Conservation (phyloP, 352 stramenopile species). For the Hyaloperonospora brassicae region DNA sequence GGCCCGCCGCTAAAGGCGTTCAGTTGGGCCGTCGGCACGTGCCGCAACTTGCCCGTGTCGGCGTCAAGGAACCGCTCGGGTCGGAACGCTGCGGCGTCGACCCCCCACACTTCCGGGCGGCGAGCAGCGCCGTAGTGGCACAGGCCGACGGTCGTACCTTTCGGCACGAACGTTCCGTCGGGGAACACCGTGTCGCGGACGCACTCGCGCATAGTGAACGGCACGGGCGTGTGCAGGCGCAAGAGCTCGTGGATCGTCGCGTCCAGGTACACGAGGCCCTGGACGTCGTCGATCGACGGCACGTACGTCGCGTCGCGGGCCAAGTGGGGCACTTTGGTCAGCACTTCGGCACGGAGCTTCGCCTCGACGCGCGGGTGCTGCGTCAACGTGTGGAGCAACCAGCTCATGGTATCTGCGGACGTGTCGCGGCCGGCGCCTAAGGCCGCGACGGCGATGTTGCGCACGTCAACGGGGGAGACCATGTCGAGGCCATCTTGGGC, state of each 20-base stretch:
- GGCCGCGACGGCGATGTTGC: conserved; percentile 59
- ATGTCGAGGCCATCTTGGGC: conserved; percentile 16
- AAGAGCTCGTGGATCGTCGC: conserved; percentile 56
- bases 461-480: conserved; percentile 32
- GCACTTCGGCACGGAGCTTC: conserved; percentile 38
- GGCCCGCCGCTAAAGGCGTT: conserved; percentile 58
- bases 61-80: conserved; percentile 43
- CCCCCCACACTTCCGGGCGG: conserved; percentile 44
- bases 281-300: conserved; percentile 40
- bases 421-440: conserved; percentile 63
- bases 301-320: conserved; percentile 14
- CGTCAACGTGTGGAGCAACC: conserved; percentile 58
- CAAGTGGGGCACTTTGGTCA: conserved; percentile 32
- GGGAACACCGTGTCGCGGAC: conserved; percentile 41
- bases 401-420: conserved; percentile 42
- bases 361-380: conserved; percentile 37
- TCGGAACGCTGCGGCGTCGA: conserved; percentile 35
- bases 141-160: conserved; percentile 41
- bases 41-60: conserved; percentile 26
- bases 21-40: conserved; percentile 50
- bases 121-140: conserved; percentile 46
- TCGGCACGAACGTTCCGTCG: conserved; percentile 60
- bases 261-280: conserved; percentile 47
- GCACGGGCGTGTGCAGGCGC: conserved; percentile 46
- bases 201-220: conserved; percentile 27